These are phyloP conservation scores for Dioszegia aurantiaca DNA, from an alignment of 768 basidiomycete species.

Conservation along the genomic window DNA sequence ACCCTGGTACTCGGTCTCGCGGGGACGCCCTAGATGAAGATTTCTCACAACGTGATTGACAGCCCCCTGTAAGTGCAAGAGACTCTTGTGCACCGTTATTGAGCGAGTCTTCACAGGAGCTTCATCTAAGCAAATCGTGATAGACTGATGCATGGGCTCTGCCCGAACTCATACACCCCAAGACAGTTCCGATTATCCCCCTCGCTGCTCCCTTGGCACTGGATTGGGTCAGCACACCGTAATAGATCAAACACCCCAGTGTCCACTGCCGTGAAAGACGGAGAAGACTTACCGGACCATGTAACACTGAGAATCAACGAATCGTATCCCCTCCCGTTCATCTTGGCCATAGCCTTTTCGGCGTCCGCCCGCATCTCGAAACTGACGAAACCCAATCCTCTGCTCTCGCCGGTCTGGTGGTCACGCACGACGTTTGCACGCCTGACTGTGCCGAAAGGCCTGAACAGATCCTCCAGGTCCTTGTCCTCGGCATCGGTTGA, in stretches of 20 bases:
- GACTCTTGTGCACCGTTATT: too few species aligned
- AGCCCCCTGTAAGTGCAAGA: too few species aligned
- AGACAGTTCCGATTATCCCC: not conserved
- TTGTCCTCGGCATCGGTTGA: constrained; percentile 92
- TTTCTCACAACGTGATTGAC: too few species aligned
- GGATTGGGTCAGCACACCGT: too few species aligned
- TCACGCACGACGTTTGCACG: constrained; percentile 93
- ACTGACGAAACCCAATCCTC: constrained; percentile 95
- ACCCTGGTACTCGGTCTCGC: too few species aligned
- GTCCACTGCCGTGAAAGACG: not conserved
- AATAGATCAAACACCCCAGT: too few species aligned
- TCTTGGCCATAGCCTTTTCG: constrained; percentile 84
- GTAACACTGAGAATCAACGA: constrained; percentile 74
- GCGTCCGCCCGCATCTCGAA: constrained; percentile 79
- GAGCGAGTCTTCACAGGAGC: too few species aligned
- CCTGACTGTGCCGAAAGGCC: constrained; percentile 72
- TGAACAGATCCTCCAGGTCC: constrained; percentile 86
- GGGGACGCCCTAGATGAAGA: too few species aligned
- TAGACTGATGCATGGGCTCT: too few species aligned
- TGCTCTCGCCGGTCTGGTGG: constrained; percentile 87
- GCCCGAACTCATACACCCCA: too few species aligned
- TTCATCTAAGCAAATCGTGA: too few species aligned
- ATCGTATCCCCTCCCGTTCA: constrained; percentile 84
- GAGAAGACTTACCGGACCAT: constrained; percentile 58
- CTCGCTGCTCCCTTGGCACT: constrained; percentile 14